Conservation (phyloP, 2,329 filamentous ascomycete species). For the Capronia americana region DNA sequence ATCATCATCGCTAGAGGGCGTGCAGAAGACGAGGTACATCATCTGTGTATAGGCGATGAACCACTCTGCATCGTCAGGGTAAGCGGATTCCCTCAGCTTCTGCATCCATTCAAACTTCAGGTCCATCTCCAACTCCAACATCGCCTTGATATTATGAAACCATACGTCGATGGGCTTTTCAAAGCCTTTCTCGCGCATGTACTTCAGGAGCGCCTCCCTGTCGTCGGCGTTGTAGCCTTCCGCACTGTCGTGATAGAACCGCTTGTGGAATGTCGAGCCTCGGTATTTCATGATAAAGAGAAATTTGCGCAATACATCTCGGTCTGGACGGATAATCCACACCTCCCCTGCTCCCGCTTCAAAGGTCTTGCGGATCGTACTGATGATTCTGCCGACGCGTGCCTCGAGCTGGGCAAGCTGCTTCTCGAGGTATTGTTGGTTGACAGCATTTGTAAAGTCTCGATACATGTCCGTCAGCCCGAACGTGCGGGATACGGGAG, state of each 20-base stretch:
- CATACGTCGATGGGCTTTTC: constrained; percentile 45
- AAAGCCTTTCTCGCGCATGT: constrained; percentile 44
- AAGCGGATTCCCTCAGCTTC: constrained; percentile 40
- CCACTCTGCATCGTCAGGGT: constrained; percentile 43
- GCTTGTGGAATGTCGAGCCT: constrained; percentile 44
- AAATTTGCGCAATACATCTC: constrained; percentile 53
- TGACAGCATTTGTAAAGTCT: constrained; percentile 37
- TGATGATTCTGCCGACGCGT: constrained; percentile 37
- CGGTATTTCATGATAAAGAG: constrained; percentile 57
- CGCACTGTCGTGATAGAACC: constrained; percentile 46
- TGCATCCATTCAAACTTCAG: constrained; percentile 40
- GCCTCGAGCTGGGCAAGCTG: constrained; percentile 42
- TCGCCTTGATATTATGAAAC: constrained; percentile 44
- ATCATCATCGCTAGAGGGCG: constrained; percentile 37
- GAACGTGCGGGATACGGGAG: constrained; percentile 40
- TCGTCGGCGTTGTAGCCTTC: constrained; percentile 47
- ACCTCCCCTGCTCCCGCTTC: constrained; percentile 40
- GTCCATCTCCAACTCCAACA: constrained; percentile 45
- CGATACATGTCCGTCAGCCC: constrained; percentile 46
- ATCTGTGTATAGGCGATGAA: constrained; percentile 41
- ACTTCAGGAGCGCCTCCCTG: constrained; percentile 39
- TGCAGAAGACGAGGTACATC: constrained; percentile 45
- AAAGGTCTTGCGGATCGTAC: constrained; percentile 36
- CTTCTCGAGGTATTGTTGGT: constrained; percentile 42
- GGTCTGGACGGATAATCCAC: constrained; percentile 44